A percentile compares a stretch with the other conserved stretches of the same genome.
Evolutionary conservation across 2,329 filamentous ascomycete species (phyloP).

Genomic region (Colletotrichum simmondsii): DNA sequence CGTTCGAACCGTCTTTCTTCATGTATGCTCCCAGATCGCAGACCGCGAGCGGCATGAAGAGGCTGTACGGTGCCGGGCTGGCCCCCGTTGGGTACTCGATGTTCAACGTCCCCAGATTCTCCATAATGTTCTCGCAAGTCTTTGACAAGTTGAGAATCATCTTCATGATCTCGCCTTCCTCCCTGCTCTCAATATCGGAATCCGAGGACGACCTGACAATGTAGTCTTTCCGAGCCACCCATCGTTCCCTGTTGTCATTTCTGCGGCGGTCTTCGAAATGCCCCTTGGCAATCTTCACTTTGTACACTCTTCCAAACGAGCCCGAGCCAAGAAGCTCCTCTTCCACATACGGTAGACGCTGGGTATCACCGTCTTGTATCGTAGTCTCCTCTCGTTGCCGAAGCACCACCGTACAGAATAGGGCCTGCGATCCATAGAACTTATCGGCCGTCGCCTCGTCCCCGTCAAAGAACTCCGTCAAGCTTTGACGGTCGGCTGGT

Average conservation of each 20-base stretch:
- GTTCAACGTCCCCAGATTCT: constrained; percentile 48
- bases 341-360: not conserved
- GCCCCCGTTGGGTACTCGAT: constrained; percentile 35
- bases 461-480: not conserved
- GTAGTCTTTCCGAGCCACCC: constrained; percentile 49
- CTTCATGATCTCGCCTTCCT: constrained; percentile 47
- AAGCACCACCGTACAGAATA: constrained; percentile 5
- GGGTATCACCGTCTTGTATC: not conserved
- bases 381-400: not conserved
- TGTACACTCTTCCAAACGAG: constrained; percentile 44
- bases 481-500: not conserved
- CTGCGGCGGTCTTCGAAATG: constrained; percentile 42
- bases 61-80: constrained; percentile 41
- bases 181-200: constrained; percentile 31
- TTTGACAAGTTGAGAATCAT: constrained; percentile 45
- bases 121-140: constrained; percentile 45
- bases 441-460: not conserved
- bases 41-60: constrained; percentile 52
- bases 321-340: constrained; percentile 34
- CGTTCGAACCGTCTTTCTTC: constrained; percentile 36
- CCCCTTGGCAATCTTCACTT: constrained; percentile 44
- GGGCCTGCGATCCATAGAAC: not conserved
- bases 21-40: constrained; percentile 51
- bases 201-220: constrained; percentile 2
- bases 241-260: constrained; percentile 35